These are phyloP conservation scores for Phytophthora megakarya DNA, from an alignment of 352 stramenopile species.

Conservation along the genomic window DNA sequence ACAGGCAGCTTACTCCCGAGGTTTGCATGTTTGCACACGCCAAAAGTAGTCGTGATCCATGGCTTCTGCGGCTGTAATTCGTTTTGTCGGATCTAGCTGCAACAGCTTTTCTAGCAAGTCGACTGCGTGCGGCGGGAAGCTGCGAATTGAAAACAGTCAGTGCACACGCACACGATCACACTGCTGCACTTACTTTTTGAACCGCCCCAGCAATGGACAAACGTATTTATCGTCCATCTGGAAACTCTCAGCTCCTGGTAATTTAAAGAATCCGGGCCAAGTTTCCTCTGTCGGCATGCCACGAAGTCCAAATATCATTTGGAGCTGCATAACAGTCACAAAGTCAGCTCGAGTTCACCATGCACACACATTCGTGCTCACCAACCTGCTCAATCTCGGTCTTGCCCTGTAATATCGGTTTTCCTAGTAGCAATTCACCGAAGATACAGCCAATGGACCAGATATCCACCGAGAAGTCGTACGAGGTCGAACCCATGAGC, in stretches of 20 bases:
- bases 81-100: constrained; percentile 93
- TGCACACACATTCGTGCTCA: too few species aligned
- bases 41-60: constrained; percentile 98
- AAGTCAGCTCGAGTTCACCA: too few species aligned
- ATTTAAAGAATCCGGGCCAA: constrained; percentile 80
- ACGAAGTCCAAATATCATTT: constrained; percentile 81
- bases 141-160: constrained; percentile 26
- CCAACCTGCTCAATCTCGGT: constrained; percentile 83
- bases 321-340: constrained; percentile 43
- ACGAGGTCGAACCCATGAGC: constrained; percentile 91
- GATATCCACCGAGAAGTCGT: constrained; percentile 93
- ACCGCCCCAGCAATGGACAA: constrained; percentile 68
- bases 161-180: not conserved
- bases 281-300: constrained; percentile 81
- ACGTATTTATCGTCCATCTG: constrained; percentile 82
- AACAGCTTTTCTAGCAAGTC: constrained; percentile 95
- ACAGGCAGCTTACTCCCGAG: constrained; percentile 63
- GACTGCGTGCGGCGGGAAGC: constrained; percentile 77
- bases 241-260: constrained; percentile 70
- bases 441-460: constrained; percentile 94
- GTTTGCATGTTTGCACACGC: constrained; percentile 85
- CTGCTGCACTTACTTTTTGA: constrained; percentile 68
- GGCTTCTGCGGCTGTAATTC: constrained; percentile 94
- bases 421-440: constrained; percentile 75
- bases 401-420: constrained; percentile 83